Base-by-base conservation (phyloP, 2,329 filamentous ascomycete species). In the Leptodontidium sp. region DNA sequence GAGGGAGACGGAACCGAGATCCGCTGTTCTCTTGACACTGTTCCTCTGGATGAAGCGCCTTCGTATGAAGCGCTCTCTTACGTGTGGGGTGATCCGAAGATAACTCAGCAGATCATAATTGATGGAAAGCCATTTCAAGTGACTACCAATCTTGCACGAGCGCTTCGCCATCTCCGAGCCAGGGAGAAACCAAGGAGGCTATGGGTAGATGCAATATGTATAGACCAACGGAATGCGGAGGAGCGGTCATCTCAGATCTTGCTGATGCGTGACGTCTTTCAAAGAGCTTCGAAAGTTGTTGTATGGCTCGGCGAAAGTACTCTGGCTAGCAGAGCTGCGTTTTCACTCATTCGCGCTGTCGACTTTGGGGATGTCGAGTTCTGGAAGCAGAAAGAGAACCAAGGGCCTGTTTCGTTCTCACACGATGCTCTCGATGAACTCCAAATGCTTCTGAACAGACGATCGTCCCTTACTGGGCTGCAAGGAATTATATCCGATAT, bases 1-100 rank as follows among this genome's bases (percentile, higher is more conserved):
- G 55, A 40, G 21, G 55, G 35, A 6, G 32, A 40, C 15, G 55
- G 55, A 26, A 43, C 35, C n/a, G 38, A 59, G 55, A 32, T 62
- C 15, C 40, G 45, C 4, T 62, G 43, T 35, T 32, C 26, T 49
- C 59, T 62, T 35, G 24, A 29, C 4, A 49, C 38, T 24, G 32
- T 47, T 1, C 15, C 40, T 49, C n/a, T 62, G 40, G 45, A 62
- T 35, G 26, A 35, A 32, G 43, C 59, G 12, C 40, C 45, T 4
- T 40, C 59, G 24, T 62, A 62, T 49, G 57, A 61, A 32, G 59
- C 66, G 1, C 32, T 67, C 3, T 67, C 66, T 15, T 67, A 67
- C 43, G 50, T 57, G 2, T 64, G 66, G 66, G 66, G 59, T 8
- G 49, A 63, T 43, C 29, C 59, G 43, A 58, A 38, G 9, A 50